phyloP scores from a whole-genome alignment of 2,329 filamentous ascomycete genomes.

The Aspergillus thermomutatus region DNA sequence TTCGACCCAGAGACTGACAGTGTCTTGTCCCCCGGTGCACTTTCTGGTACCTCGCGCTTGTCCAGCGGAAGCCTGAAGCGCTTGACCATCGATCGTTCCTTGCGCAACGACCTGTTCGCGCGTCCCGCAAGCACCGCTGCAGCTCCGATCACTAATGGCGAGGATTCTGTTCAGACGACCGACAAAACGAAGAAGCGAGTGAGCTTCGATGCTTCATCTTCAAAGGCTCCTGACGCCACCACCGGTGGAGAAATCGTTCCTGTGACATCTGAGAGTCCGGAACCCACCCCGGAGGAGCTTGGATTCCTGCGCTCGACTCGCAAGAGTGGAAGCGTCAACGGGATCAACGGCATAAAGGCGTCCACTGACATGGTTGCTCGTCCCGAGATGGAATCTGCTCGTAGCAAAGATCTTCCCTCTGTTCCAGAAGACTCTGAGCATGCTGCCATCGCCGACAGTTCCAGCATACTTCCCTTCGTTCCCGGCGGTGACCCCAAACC shows the following conservation, averaged over 20 bases:
- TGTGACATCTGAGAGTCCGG: conserved; percentile 48
- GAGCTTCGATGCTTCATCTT: conserved; percentile 75
- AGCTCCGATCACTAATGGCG: conserved; percentile 34
- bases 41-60: conserved; percentile 66
- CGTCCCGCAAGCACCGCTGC: conserved; percentile 36
- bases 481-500: conserved; percentile 51
- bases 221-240: conserved; percentile 30
- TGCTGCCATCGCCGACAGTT: conserved; percentile 36
- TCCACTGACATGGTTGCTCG: conserved; percentile 30
- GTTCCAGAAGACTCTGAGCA: conserved; percentile 61
- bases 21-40: conserved; percentile 79
- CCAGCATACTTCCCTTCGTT: conserved; percentile 27
- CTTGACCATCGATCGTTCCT: conserved; percentile 83
- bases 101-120: conserved; percentile 64
- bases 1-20: conserved; percentile 76
- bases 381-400: conserved; percentile 68
- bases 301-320: conserved; percentile 58
- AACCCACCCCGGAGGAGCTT: conserved; percentile 57
- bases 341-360: conserved; percentile 34
- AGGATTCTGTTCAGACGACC: conserved; percentile 36
- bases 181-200: conserved; percentile 69
- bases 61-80: conserved; percentile 77
- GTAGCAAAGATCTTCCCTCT: conserved; percentile 71
- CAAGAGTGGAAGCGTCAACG: conserved; percentile 46
- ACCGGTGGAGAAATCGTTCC: conserved; percentile 52